Evolutionary conservation across 495 filamentous ascomycete species (phyloP), one percentile per base, ranked within the genome.

Genomic region (Cenococcum geophilum): DNA sequence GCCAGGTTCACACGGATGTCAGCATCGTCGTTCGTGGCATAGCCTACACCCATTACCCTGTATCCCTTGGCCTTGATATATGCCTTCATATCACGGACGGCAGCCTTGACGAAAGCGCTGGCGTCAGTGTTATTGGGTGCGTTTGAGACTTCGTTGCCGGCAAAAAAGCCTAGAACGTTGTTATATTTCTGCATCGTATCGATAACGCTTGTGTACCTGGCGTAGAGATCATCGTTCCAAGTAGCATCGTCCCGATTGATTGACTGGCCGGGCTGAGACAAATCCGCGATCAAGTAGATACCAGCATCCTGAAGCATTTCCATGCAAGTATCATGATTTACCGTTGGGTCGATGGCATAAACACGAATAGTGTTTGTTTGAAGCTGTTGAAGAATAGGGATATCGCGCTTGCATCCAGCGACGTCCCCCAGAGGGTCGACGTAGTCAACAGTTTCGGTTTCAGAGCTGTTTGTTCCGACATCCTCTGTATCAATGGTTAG

Each of bases 91-190:
- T 97, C 92, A 65, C 92, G 91, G 32, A 96, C 89, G 37, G 93
- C 92, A 59, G 93, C 93, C 81, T 97, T 97, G 70, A 96, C 92
- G 69, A 87, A 97, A 53, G 92, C 89, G 55, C 86, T 90, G 37
- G 92, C 91, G 63, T 78, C 78, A 25, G 92, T 97, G 74, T 92
- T 96, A 71, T 79, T 85, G 42, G 79, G 74, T 60, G 82, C 80
- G 78, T 97, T 97, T 66, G 89, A 88, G 59, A 97, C 92, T 74
- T 98, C 93, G 73, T 98, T 97, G 55, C 93, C 93, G 25, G 92
- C 89, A 73, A 97, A 97, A 83, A 97, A 98, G 62, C 93, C 93
- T 54, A 98, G 81, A 47, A 86, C 83, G 74, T 98, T 98, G 73
- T 78, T 83, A 75, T 95, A 97, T 62, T 85, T 76, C 49, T 80